Base-by-base conservation (phyloP, 176 grass and related monocot genomes). In the Oryza glumipatula region DNA sequence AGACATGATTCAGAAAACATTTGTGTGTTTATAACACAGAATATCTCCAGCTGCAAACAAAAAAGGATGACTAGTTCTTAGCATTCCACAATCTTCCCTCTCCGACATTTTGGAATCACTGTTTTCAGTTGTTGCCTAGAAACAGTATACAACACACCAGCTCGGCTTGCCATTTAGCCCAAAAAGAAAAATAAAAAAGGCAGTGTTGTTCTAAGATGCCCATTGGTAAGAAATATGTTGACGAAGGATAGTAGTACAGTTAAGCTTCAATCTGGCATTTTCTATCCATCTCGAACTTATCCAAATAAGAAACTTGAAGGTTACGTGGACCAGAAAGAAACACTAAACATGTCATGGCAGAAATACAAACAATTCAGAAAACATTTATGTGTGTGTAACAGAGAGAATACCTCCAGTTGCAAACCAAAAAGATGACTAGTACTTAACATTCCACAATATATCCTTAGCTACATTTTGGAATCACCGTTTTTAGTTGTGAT, bases 161-260 rank as follows among this genome's bases (percentile, higher is more conserved):
- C 45, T 58, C 17, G 1, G 65, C 80, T 84, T 72, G 65, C 65
- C 76, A 80, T 70, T 80, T 21, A 80, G 76, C 75, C 72, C 54
- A 19, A 58, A 21, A 58, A 21, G 52, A 58, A 28, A 28, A 28
- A 28, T 28, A 58, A 21, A 49, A 84, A 71, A 84, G 71, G 84
- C 32, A 84, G 70, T 84, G 76, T 76, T 64, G 44, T 87, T 91
- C 76, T 84, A 88, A 84, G 81, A 80, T 70, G 24, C 19, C 56
- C 56, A 60, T n/a, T 60, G 19, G 19, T 16, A 68, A 67, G 21
- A 43, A 67, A 10, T 28, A 30, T 86, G 41, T 46, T 61, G 44
- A 60, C 17, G 8, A 77, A 68, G 47, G 11, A 35, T 32, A 70
- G 26, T 41, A 48, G 67, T 65, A 4, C 51, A 63, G 46, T 66